Percentiles rank a stretch among this genome's conserved stretches.
These are phyloP conservation scores for Cnidoscolus chayamansa DNA, from an alignment of 441 rosid species.

Conservation along the genomic window DNA sequence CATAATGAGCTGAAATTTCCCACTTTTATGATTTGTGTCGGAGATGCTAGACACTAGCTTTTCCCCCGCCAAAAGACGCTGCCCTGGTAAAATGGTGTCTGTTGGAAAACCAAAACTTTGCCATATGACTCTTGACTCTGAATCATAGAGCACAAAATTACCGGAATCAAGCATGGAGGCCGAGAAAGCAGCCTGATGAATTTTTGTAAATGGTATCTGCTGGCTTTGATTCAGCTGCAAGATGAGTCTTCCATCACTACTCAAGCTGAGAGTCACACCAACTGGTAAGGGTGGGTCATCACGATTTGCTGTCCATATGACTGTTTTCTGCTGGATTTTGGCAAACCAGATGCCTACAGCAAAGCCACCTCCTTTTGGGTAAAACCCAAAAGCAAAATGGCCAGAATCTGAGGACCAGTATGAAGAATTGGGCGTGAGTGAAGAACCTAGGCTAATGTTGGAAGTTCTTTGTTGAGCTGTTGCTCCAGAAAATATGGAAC, in stretches of 20 bases:
- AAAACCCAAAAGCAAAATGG: slow-evolving; percentile 30
- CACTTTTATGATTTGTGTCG: slow-evolving; percentile 5
- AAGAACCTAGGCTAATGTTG: slow-evolving; percentile 10
- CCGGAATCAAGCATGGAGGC: slow-evolving; percentile 39
- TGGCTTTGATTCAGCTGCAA: slow-evolving; percentile 8
- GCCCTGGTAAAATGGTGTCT: slow-evolving; percentile 30
- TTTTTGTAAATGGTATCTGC: neutral
- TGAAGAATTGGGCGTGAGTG: slow-evolving; percentile 13
- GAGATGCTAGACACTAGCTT: slow-evolving; percentile 22
- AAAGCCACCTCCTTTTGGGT: slow-evolving; percentile 20
- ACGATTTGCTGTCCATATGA: slow-evolving; percentile 31
- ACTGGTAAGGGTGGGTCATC: slow-evolving; percentile 19
- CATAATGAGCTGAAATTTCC: slow-evolving; percentile 26
- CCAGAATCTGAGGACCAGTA: slow-evolving; percentile 23
- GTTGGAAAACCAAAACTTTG: slow-evolving; percentile 26
- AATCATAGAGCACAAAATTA: slow-evolving; percentile 36
- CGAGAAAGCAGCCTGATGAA: neutral
- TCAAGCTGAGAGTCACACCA: slow-evolving; percentile 17
- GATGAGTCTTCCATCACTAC: slow-evolving; percentile 18
- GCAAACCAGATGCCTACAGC: slow-evolving; percentile 26
- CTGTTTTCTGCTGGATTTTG: slow-evolving; percentile 16
- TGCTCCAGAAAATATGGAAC: neutral
- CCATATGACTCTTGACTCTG: slow-evolving; percentile 22
- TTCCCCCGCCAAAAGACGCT: neutral
- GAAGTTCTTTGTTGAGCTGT: neutral